Evolutionary conservation across 2,329 filamentous ascomycete species (phyloP).

Genomic region (Neospermospora avenae): DNA sequence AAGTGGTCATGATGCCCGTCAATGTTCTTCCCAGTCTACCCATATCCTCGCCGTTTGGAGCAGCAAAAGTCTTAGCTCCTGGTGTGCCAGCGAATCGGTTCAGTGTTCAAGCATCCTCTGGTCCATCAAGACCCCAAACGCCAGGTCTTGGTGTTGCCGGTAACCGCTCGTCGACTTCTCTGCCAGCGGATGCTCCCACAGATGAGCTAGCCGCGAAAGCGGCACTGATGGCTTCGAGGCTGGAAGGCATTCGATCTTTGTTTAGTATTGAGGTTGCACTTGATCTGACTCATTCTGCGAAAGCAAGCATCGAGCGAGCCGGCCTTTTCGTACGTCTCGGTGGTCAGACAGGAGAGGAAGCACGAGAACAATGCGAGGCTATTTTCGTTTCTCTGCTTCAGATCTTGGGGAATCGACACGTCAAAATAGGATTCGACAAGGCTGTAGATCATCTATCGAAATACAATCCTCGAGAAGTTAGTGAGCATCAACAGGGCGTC

Average conservation of each 20-base stretch:
- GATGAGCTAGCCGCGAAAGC: slow-evolving; percentile 94
- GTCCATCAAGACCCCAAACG: slow-evolving; percentile 47
- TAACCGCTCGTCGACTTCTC: slow-evolving; percentile 29
- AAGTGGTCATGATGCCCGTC: slow-evolving; percentile 98
- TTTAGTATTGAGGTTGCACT: slow-evolving; percentile 97
- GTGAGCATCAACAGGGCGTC: slow-evolving; percentile 67
- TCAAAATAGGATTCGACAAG: slow-evolving; percentile 90
- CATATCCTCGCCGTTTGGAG: slow-evolving; percentile 52
- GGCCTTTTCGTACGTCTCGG: slow-evolving; percentile 79
- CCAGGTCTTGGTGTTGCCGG: slow-evolving; percentile 40
- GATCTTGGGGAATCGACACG: slow-evolving; percentile 79
- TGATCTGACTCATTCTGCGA: slow-evolving; percentile 82
- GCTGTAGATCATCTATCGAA: slow-evolving; percentile 86
- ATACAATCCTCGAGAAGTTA: slow-evolving; percentile 85
- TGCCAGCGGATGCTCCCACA: slow-evolving; percentile 69
- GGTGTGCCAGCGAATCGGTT: slow-evolving; percentile 1
- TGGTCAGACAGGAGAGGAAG: slow-evolving; percentile 76
- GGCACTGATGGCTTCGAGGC: slow-evolving; percentile 90
- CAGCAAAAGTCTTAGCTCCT: slow-evolving; percentile 26
- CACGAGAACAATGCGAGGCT: slow-evolving; percentile 80
- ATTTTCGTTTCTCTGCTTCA: slow-evolving; percentile 85
- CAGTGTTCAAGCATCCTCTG: slow-evolving; percentile 33
- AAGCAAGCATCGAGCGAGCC: slow-evolving; percentile 80
- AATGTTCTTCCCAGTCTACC: slow-evolving; percentile 76
- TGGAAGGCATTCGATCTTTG: slow-evolving; percentile 91